A percentile compares a stretch with the other conserved stretches of the same genome.
phyloP scores from a whole-genome alignment of 495 filamentous ascomycete genomes.

The Neurospora tetrasperma region DNA sequence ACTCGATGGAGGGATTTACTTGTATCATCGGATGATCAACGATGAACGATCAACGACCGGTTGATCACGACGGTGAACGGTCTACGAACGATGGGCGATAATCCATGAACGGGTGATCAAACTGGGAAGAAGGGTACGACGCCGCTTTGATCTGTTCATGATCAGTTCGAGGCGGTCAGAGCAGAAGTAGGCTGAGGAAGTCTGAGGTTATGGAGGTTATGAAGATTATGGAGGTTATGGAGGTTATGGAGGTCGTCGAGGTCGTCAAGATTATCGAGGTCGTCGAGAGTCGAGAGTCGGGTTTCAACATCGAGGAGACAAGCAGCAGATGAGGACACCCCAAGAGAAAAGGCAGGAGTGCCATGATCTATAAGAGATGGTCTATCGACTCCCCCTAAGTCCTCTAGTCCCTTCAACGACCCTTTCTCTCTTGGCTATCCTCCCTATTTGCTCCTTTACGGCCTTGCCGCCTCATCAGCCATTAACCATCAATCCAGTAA shows the following conservation, averaged over 20 bases:
- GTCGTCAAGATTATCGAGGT: not conserved
- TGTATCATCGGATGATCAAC: not conserved
- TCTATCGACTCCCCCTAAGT: not conserved
- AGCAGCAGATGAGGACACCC: not conserved
- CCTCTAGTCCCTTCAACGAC: not conserved
- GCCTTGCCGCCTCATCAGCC: not conserved
- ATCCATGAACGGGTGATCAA: not conserved
- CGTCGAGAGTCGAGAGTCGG: not conserved
- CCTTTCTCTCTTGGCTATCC: not conserved
- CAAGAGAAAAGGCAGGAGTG: not conserved
- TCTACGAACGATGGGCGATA: no score
- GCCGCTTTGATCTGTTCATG: not conserved
- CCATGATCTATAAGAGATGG: not conserved
- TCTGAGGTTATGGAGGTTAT: not conserved
- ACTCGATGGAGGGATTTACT: not conserved
- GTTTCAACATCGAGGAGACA: not conserved
- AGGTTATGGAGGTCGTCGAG: no score
- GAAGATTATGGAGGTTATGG: no score
- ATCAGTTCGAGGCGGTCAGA: not conserved
- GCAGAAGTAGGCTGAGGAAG: not conserved
- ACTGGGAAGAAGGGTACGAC: not conserved
- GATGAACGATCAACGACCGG: not conserved
- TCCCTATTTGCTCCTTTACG: not conserved
- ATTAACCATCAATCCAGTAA: not conserved
- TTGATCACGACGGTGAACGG: no score